phyloP scores from a whole-genome alignment of 1,284 basidiomycete species.

The Ustilago trichophora region DNA sequence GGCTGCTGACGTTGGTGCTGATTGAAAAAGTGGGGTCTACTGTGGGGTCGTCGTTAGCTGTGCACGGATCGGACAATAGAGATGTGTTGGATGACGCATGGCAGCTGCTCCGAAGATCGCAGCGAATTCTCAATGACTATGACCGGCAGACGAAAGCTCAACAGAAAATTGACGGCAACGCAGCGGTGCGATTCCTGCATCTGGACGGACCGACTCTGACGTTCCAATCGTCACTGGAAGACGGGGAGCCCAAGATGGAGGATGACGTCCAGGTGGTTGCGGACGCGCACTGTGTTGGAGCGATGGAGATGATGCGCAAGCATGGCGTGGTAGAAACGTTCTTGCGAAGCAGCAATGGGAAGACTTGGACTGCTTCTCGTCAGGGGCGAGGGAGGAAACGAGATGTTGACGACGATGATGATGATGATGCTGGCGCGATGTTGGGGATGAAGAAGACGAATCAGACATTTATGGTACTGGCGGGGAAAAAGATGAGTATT shows the following conservation, averaged over 20 bases:
- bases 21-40: conserved; percentile 13
- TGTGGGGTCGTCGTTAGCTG: conserved; percentile 1
- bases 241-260: conserved; percentile 8
- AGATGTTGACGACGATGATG: no score
- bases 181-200: conserved; percentile 28
- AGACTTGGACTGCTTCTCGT: conserved; percentile 44
- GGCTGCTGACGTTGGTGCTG: conserved; percentile 32
- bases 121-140: conserved; percentile 43
- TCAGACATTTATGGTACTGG: conserved; percentile 44
- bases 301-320: conserved; percentile 29
- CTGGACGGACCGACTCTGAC: conserved; percentile 32
- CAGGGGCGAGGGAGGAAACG: no score
- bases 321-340: conserved; percentile 44
- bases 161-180: background rate
- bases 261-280: conserved; percentile 30
- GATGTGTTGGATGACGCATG: conserved; percentile 22
- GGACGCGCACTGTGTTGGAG: conserved; percentile 33
- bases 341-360: conserved; percentile 43
- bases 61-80: background rate
- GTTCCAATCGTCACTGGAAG: conserved; percentile 25
- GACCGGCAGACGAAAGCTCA: conserved; percentile 2
- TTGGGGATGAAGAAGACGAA: background rate
- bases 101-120: conserved; percentile 35
- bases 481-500: conserved; percentile 46
- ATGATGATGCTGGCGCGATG: no score